Evolutionary conservation across 306 rosid species (phyloP).

Genomic region (Prunus dulcis): DNA sequence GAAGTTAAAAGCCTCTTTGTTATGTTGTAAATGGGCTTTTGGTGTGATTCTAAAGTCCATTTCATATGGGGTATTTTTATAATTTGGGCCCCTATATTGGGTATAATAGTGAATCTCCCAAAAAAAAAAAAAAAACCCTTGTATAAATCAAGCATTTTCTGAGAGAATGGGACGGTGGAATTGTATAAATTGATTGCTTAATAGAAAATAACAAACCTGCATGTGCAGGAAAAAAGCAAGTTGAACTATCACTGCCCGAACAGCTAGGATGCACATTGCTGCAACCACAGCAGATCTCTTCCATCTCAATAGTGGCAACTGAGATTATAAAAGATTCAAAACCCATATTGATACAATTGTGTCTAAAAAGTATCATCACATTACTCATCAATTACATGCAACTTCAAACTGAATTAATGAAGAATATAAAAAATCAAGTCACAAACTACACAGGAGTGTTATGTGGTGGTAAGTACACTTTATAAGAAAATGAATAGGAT

Average conservation of each 20-base stretch:
- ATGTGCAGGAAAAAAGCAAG: conserved; percentile 95
- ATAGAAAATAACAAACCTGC: conserved; percentile 50
- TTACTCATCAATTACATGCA: not conserved
- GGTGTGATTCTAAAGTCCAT: too few species aligned
- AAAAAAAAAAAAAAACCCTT: not conserved
- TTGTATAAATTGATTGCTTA: not conserved
- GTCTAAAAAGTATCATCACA: not conserved
- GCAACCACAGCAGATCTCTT: conserved; percentile 90
- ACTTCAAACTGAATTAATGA: not conserved
- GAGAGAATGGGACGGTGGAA: not conserved
- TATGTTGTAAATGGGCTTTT: too few species aligned
- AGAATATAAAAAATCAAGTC: not conserved
- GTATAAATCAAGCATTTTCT: not conserved
- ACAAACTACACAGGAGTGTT: not conserved
- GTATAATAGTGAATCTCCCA: too few species aligned
- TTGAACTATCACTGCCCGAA: conserved; percentile 95
- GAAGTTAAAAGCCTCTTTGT: too few species aligned
- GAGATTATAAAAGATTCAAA: conserved; percentile 16
- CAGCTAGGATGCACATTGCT: conserved; percentile 91
- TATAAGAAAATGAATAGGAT: not conserved
- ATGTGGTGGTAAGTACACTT: not conserved
- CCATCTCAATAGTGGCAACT: conserved; percentile 94
- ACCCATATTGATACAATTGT: conserved; percentile 7
- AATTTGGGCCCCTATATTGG: too few species aligned
- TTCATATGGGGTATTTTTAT: too few species aligned